Base-by-base conservation (phyloP, 2,329 filamentous ascomycete genomes). In the Corniculantispora saksenae region DNA sequence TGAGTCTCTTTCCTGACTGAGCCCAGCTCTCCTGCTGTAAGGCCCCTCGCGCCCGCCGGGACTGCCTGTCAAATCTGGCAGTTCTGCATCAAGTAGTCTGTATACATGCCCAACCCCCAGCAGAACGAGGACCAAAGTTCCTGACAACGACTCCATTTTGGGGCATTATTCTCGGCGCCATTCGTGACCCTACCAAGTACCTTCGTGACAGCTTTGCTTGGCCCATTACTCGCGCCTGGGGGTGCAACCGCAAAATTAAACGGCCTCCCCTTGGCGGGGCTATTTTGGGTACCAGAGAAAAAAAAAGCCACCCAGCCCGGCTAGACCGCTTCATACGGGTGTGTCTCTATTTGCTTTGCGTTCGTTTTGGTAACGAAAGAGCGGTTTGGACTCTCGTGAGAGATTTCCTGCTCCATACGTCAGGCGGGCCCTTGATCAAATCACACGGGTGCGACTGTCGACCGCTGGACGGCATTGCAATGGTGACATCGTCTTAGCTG, bases 121-220 rank as follows among this genome's bases (percentile, higher is more conserved):
- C 25, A 51, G n/a, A 54, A 19, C 25, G 45, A 27, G 9, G 29
- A 40, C 29, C 35, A 61, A 48, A 19, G n/a, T 5, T 32, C 56
- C 19, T 32, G n/a, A 8, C 27, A 29, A 21, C 25, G 60, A 55
- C 60, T n/a, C 51, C 51, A 62, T 43, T 21, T 29, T 55, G 25
- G 60, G 50, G 60, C 50, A 55, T 61, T 54, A 53, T 45, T 61
- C 48, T 61, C 59, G 59, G 59, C 59, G 48, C 35, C 59, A 53
- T 61, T 61, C 59, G 48, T 54, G 48, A 53, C 57, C 57, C 27
- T 60, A 60, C 32, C 12, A 50, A 35, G 43, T 53, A 21, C n/a
- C 27, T 45, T 57, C 19, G 38, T 45, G 12, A 43, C n/a, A 43
- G 35, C 23, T 27, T 17, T 15, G 15, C 47, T 12, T 19, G 32